Evolutionary conservation across 2,329 filamentous ascomycete genomes (phyloP), one percentile per base, ranked within the genome.

Genomic region (Colletotrichum aenigma): DNA sequence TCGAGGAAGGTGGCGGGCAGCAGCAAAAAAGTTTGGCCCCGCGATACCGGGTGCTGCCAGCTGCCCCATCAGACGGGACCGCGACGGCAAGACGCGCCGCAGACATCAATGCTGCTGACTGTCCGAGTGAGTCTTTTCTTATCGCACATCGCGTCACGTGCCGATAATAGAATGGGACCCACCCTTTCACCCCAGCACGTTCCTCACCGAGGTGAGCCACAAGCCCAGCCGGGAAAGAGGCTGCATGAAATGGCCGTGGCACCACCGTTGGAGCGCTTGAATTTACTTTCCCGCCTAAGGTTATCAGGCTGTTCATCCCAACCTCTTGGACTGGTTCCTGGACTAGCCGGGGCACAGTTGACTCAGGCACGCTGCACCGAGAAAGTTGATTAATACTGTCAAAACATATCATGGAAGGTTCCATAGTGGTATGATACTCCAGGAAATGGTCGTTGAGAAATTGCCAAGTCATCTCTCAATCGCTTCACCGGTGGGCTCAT

Each of bases 11-110:
- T 72, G 70, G 70, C 58, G 76, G 38, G 34, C 65, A 48, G 56
- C 65, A 69, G 75, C 74, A 75, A 71, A 78, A 78, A 78, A 78
- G 76, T 77, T 77, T 73, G 77, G 77, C 76, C 77, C 77, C 77
- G 71, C 77, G 74, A 75, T 52, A 62, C 69, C 76, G 62, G 64
- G 56, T 76, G 74, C 61, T n/a, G 71, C 60, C 71, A 76, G 66
- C 71, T 66, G 71, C 18, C 21, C 58, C 43, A 61, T 43, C 13
- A 15, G 12, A 30, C 13, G 43, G 43, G 43, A 52, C 43, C 43
- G 43, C 43, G 43, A 52, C n/a, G n/a, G 43, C 43, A 7, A 52
- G n/a, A 21, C 43, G 43, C 43, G 43, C 43, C n/a, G n/a, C n/a
- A 52, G 43, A 52, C 43, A 52, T 38, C 28, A n/a, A 21, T 66